Evolutionary conservation across 1,284 basidiomycete genomes (phyloP).

Genomic region (Moesziomyces globuligerus): DNA sequence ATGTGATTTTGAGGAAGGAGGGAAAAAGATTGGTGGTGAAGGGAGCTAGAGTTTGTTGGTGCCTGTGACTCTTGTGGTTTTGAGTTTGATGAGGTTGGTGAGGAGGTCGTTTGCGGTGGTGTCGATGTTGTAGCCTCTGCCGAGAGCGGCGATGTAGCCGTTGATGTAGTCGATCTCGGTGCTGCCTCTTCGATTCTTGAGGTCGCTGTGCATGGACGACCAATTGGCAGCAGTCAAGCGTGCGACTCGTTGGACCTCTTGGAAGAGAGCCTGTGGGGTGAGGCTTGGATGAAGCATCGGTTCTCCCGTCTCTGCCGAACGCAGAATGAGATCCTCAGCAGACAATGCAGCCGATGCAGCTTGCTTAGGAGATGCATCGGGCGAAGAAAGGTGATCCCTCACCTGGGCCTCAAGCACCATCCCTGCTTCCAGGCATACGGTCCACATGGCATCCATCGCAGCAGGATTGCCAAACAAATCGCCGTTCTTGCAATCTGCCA

Average conservation of each 20-base stretch:
- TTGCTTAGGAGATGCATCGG: background rate
- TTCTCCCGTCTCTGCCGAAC: constrained; percentile 33
- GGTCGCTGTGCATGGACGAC: constrained; percentile 60
- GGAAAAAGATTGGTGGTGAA: background rate
- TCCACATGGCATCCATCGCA: constrained; percentile 56
- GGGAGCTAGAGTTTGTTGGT: constrained; percentile 1
- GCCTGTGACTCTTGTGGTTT: constrained; percentile 57
- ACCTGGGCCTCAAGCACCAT: constrained; percentile 57
- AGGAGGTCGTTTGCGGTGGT: constrained; percentile 77
- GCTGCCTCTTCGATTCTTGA: constrained; percentile 40
- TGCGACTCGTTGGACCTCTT: constrained; percentile 52
- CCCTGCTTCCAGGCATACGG: constrained; percentile 54
- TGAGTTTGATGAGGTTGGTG: constrained; percentile 74
- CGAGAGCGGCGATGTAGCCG: constrained; percentile 81
- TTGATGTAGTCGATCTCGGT: constrained; percentile 77
- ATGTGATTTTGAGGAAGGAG: background rate
- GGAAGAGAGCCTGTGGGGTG: constrained; percentile 49
- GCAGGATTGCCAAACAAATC: constrained; percentile 68
- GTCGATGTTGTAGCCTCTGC: constrained; percentile 73
- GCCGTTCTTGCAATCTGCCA: constrained; percentile 84
- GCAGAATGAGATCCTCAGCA: constrained; percentile 24
- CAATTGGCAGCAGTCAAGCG: constrained; percentile 55
- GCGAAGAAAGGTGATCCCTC: constrained; percentile 39
- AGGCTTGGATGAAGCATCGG: constrained; percentile 54
- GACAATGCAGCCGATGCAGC: constrained; percentile 1